These are phyloP conservation scores for Ophiostoma ips DNA, from an alignment of 2,329 filamentous ascomycete genomes.

Conservation along the genomic window DNA sequence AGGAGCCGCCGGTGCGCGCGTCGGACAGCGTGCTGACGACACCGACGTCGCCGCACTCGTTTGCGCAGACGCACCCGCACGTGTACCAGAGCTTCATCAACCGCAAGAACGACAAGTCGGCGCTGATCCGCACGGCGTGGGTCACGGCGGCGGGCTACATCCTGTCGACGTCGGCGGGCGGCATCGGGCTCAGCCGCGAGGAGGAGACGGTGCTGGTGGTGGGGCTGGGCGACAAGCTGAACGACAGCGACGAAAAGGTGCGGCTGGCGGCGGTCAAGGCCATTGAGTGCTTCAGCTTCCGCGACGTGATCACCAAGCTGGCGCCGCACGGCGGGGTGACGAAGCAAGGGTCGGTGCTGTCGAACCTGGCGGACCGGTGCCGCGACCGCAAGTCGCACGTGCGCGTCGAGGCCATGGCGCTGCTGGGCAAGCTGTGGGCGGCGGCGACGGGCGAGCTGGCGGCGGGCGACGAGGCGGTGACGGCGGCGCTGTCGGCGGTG, in stretches of 20 bases:
- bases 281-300: conserved; percentile 66
- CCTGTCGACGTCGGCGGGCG: conserved; percentile 78
- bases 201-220: conserved; percentile 67
- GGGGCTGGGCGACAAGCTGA: conserved; percentile 64
- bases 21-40: conserved; percentile 56
- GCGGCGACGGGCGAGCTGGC: conserved; percentile 79
- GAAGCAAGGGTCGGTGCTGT: conserved; percentile 64
- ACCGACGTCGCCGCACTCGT: conserved; percentile 77
- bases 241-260: conserved; percentile 83
- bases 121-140: conserved; percentile 74
- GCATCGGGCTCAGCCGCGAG: conserved; percentile 70
- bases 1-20: conserved; percentile 36
- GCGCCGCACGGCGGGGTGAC: conserved; percentile 61
- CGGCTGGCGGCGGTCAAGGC: conserved; percentile 78
- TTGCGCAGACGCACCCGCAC: conserved; percentile 63
- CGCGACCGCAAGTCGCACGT: conserved; percentile 75
- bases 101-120: conserved; percentile 73
- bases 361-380: conserved; percentile 71
- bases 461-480: conserved; percentile 63
- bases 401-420: conserved; percentile 72
- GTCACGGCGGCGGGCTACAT: conserved; percentile 73
- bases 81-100: conserved; percentile 78
- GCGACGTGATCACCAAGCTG: conserved; percentile 69
- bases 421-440: conserved; percentile 83
- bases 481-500: conserved; percentile 61